phyloP scores from a whole-genome alignment of 73 alveolate genomes.

The Paramecium biaurelia region DNA sequence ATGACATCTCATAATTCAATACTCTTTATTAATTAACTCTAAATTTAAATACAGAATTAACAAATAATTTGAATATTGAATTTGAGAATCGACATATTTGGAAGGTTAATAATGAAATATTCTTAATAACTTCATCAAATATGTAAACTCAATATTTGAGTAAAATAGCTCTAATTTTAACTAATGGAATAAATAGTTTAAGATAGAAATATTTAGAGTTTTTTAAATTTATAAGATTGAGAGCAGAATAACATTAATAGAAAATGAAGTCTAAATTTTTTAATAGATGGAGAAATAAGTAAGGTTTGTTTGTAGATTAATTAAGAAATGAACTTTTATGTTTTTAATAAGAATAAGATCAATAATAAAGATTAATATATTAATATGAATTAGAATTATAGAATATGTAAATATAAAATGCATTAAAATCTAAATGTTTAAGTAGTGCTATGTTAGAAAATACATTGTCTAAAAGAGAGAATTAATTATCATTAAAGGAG shows the following conservation, averaged over 20 bases:
- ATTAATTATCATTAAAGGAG: background rate
- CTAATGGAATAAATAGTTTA: background rate
- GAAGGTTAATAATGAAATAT: constrained; percentile 7
- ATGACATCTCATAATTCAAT: background rate
- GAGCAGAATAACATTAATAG: background rate
- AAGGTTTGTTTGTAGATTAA: background rate
- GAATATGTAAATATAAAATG: background rate
- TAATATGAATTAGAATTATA: background rate
- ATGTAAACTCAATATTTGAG: constrained; percentile 45
- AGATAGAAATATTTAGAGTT: constrained; percentile 5
- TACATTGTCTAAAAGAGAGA: background rate
- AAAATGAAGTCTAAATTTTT: background rate
- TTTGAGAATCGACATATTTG: constrained; percentile 27
- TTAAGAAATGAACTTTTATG: background rate
- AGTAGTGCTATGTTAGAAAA: constrained; percentile 4
- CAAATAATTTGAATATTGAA: background rate
- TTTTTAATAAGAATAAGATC: background rate
- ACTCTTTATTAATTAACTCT: background rate
- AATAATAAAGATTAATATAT: background rate
- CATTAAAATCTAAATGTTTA: background rate
- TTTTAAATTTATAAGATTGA: background rate
- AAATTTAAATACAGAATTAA: background rate
- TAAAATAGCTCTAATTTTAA: constrained; percentile 2
- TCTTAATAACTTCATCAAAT: background rate
- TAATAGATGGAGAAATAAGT: background rate